Evolutionary conservation across 2,329 filamentous ascomycete species (phyloP), one percentile per base, ranked within the genome.

Genomic region (Trichoderma guizhouense): DNA sequence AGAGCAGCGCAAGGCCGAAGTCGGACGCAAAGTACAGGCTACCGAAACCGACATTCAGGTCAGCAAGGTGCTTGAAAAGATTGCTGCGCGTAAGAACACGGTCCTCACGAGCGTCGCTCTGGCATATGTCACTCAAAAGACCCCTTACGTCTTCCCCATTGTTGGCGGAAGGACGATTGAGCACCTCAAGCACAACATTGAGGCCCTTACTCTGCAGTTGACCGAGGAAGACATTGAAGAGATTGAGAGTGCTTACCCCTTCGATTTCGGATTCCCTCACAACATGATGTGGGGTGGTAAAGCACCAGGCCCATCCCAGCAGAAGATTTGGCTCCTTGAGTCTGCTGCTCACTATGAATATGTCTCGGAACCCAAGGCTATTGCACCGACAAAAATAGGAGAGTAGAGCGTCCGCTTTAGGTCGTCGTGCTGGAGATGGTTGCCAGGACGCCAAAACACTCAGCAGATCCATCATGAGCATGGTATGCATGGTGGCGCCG

Each of bases 91-190:
- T 72, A 84, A 84, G 74, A 78, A 79, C 73, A 84, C 82, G 3
- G 75, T 79, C 67, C 81, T 86, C 74, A 86, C 84, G 18, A 84
- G 83, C 73, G 79, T 87, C 71, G 92, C 92, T 9, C 81, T 94
- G 28, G 92, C 92, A 2, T 94, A 94, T 77, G 89, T 94, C 15
- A 87, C 92, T 85, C 86, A 89, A 74, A 93, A 94, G 82, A 84
- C 90, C 0, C 88, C 91, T 0, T 89, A 93, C 76, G 90, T 94
- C 14, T 93, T 93, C 77, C 92, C 92, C 1, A 89, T 94, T 53
- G 84, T 93, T 5, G 92, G 92, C 12, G 90, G 90, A 0, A 86
- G 91, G 12, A 93, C 90, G 75, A 79, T 92, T 11, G 88, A 91
- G 64, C 91, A 94, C 77, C 82, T 95, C 53, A 87, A 90, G 77